Conservation (phyloP, 148 eudicot genomes). For the Agrostemma githago region DNA sequence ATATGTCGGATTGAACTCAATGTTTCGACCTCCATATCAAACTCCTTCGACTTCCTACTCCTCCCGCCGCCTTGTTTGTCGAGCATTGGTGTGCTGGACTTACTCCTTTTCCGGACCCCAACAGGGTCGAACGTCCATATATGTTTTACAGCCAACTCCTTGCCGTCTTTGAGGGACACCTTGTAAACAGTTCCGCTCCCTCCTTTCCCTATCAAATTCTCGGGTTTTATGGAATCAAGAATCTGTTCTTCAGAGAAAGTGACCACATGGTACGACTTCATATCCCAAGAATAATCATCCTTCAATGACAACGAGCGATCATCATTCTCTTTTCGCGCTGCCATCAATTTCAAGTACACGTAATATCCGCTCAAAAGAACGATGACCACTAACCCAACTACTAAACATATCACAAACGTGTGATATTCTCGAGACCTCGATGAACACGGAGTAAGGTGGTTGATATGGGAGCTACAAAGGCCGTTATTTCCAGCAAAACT, state of each 20-base stretch:
- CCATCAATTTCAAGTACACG: conserved; percentile 36
- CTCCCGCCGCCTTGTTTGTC: conserved; percentile 29
- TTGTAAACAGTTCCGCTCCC: conserved; percentile 85
- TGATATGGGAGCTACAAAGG: conserved; percentile 61
- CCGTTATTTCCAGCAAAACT: conserved; percentile 67
- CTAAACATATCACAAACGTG: conserved; percentile 38
- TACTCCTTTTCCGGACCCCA: conserved; percentile 26
- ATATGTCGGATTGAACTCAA: conserved; percentile 85
- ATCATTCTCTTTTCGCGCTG: conserved; percentile 18
- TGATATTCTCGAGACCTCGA: conserved; percentile 22
- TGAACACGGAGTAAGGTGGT: conserved; percentile 46
- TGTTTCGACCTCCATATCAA: conserved; percentile 77
- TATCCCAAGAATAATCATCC: conserved; percentile 70
- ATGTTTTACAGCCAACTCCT: conserved; percentile 81
- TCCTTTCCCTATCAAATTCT: conserved; percentile 86
- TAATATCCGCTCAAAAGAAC: conserved; percentile 33
- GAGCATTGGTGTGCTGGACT: conserved; percentile 50
- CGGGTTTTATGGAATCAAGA: conserved; percentile 64
- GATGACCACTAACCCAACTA: conserved; percentile 31
- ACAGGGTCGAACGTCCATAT: conserved; percentile 50
- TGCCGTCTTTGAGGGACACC: conserved; percentile 48
- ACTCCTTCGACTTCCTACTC: conserved; percentile 44
- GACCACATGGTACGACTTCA: conserved; percentile 76
- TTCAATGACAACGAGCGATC: conserved; percentile 41
- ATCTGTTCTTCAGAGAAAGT: conserved; percentile 77